Base-by-base conservation (phyloP, 495 filamentous ascomycete species). In the Trichoderma orchidacearum region DNA sequence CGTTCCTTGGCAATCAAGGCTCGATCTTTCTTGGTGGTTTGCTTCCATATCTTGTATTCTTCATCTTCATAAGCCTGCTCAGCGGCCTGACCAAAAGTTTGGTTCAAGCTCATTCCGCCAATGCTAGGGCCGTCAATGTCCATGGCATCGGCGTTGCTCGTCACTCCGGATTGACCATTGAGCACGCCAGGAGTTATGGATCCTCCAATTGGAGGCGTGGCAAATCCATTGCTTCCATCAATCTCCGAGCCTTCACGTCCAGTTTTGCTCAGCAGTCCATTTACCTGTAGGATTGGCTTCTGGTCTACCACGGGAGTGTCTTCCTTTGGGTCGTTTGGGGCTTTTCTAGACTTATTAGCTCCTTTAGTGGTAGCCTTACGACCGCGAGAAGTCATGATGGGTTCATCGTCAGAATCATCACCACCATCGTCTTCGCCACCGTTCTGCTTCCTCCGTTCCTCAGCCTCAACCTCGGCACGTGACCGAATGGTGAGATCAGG, bases 1-100 rank as follows among this genome's bases (percentile, higher is more conserved):
- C 93, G 75, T 58, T 85, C 79, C 57, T 78, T 83, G 9, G 93
- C 90, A 35, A 92, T 82, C 13, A 86, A 72, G n/a, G 93, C 93
- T 48, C 93, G 83, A 59, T 94, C 90, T 66, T 94, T 95, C 70
- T 96, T 96, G 2, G 93, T 99, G 34, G 96, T 88, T 67, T 95
- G 91, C 73, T 97, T 99, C 93, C 93, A 99, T 36, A 90, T 87
- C 65, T 94, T 94, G 72, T 91, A 95, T 61, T 95, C 91, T 1
- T 88, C 81, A 62, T 96, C 91, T 60, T 96, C 80, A 51, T 68
- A 75, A 3, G 66, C 70, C 59, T 81, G 73, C 32, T 80, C 75
- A 5, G 76, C 76, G 27, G 76, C 76, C 23, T 77, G 72, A 12
- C 71, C 72, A 52, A 79, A 67, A 5, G 76, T 77, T 51, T 78